phyloP scores from a whole-genome alignment of 75 land plant genomes.

The Chamaecyparis obtusa region DNA sequence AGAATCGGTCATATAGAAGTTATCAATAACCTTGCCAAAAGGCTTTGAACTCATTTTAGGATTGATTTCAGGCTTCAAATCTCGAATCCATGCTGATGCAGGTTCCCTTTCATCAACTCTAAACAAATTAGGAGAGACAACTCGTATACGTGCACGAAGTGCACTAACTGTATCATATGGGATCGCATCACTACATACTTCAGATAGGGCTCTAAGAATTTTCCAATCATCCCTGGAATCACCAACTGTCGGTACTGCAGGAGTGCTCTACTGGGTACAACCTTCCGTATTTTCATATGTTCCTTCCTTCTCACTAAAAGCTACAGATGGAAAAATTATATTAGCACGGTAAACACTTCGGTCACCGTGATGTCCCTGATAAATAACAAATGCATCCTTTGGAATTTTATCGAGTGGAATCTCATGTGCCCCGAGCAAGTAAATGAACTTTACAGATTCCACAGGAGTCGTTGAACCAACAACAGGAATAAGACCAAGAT shows the following conservation, averaged over 20 bases:
- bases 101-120: conserved; percentile 79
- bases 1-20: conserved; percentile 96
- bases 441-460: conserved; percentile 68
- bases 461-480: conserved; percentile 42
- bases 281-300: conserved; percentile 98
- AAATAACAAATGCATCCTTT: conserved; percentile 92
- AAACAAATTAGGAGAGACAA: conserved; percentile 85
- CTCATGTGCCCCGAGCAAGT: conserved; percentile 96
- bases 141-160: conserved; percentile 69
- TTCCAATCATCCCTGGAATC: conserved; percentile 99
- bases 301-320: conserved; percentile 96
- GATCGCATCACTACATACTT: conserved; percentile 68
- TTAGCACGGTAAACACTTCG: conserved; percentile 88
- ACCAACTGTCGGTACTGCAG: conserved; percentile 97
- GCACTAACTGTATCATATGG: conserved; percentile 73
- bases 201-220: conserved; percentile 88
- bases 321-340: conserved; percentile 80
- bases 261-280: conserved; percentile 69
- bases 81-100: conserved; percentile 33
- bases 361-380: conserved; percentile 99
- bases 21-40: conserved; percentile 59
- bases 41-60: conserved; percentile 35
- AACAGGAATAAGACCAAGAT: conserved; percentile 69
- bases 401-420: conserved; percentile 70
- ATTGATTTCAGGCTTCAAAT: conserved; percentile 45